Base-by-base conservation (phyloP, 352 stramenopile species). In the Globisporangium abappressorium region DNA sequence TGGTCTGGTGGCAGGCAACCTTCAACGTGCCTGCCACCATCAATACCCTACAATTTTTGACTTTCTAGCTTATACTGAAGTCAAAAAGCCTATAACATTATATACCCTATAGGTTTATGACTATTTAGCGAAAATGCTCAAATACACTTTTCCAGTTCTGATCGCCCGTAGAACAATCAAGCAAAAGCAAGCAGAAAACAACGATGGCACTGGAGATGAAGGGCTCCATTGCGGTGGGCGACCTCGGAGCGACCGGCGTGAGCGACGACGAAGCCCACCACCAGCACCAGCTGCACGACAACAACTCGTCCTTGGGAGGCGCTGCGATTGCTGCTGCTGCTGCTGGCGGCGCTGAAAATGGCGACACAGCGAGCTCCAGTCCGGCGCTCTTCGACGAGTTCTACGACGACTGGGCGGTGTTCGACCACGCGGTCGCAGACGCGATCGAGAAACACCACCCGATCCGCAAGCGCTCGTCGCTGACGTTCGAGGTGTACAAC, bases 401-500 rank as follows among this genome's bases (percentile, higher is more conserved):
- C 61, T 93, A 93, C 71, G 78, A 89, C 58, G 85, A 93, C 72
- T 93, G 85, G 85, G 70, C 68, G 55, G 59, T 79, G 0, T 93
- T 93, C 55, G 85, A 93, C 72, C 61, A 74, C 4, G 85, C 85
- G 0, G 79, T 93, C 53, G 81, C 75, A 34, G 71, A 62, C 41
- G 85, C 85, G 5, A 90, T 86, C 53, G 82, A 81, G 15, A 73
- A 76, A 47, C 79, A 89, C 71, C 85, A 93, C 68, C 85, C 85
- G 64, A 90, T 93, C 65, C 85, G 85, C 68, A 93, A 93, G 72
- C 83, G 85, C 68, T 93, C 85, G 68, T 91, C 82, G 57, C 72
- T 93, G 28, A 93, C 85, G 33, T 93, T 93, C 66, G 85, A 93
- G 62, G 85, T 93, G 33, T 93, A 93, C 79, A 93, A 93, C 66